Evolutionary conservation across 2,329 filamentous ascomycete genomes (phyloP).

Genomic region (Fusarium sp.): DNA sequence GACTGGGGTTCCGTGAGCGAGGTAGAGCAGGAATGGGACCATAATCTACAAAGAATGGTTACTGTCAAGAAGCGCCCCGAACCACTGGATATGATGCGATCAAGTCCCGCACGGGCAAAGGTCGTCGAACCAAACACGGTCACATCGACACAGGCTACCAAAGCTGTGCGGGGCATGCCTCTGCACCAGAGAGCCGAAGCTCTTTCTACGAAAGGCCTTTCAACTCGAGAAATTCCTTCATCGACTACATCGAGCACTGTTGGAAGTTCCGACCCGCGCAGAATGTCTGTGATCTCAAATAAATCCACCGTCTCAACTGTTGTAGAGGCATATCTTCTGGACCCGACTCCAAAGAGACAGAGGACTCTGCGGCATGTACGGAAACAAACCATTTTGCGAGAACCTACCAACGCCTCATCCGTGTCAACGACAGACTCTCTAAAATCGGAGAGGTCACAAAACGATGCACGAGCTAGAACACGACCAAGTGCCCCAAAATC

Average conservation of each 20-base stretch:
- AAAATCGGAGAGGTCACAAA: conserved; percentile 34
- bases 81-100: conserved; percentile 38
- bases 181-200: conserved; percentile 55
- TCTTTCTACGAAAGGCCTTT: conserved; percentile 38
- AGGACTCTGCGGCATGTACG: conserved; percentile 71
- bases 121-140: conserved; percentile 61
- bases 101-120: conserved; percentile 49
- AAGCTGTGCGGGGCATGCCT: conserved; percentile 60
- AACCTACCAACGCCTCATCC: conserved; percentile 49
- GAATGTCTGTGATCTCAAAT: conserved; percentile 65
- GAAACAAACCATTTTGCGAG: conserved; percentile 64
- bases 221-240: conserved; percentile 39
- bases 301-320: conserved; percentile 67
- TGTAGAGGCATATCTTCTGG: conserved; percentile 68
- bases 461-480: conserved; percentile 45
- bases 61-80: conserved; percentile 61
- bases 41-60: conserved; percentile 64
- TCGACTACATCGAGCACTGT: conserved; percentile 53
- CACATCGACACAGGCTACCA: conserved; percentile 63
- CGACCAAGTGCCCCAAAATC: conserved; percentile 49
- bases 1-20: conserved; percentile 64
- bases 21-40: conserved; percentile 66
- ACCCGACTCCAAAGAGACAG: conserved; percentile 57
- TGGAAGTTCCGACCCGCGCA: conserved; percentile 57
- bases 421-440: conserved; percentile 18